Conservation (phyloP, 257 asterid genomes). For the Jasminum sambac region DNA sequence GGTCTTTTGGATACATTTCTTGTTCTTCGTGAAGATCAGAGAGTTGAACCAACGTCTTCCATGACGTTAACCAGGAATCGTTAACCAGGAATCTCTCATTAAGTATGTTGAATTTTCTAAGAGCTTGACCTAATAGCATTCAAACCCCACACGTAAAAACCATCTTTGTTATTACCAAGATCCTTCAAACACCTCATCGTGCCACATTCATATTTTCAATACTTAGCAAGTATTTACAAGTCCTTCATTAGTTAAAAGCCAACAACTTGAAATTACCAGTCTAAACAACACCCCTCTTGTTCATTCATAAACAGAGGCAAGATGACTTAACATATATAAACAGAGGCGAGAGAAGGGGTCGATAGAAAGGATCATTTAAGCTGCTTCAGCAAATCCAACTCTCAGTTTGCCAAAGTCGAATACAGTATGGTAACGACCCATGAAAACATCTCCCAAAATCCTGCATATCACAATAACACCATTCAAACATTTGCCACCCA, state of each 20-base stretch:
- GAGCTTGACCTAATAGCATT: background rate
- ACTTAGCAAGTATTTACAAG: background rate
- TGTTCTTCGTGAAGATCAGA: too few species aligned
- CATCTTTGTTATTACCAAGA: background rate
- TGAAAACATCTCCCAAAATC: conserved; percentile 93
- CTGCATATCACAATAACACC: conserved; percentile 39
- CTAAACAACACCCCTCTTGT: background rate
- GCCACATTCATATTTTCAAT: background rate
- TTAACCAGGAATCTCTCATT: too few species aligned
- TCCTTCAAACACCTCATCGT: background rate
- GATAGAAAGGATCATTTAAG: conserved; percentile 34
- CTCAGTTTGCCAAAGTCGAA: conserved; percentile 71
- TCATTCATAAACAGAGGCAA: background rate
- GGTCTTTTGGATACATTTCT: too few species aligned
- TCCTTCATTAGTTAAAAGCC: background rate
- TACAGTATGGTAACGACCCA: conserved; percentile 95
- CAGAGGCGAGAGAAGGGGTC: background rate
- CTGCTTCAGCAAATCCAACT: conserved; percentile 97
- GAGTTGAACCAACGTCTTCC: too few species aligned
- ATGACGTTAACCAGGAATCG: too few species aligned
- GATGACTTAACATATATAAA: background rate
- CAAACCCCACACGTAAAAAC: background rate
- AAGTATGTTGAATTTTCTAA: background rate
- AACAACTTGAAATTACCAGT: background rate
- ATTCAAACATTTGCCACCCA: background rate